These are phyloP conservation scores for Phytophthora niederhauseri DNA, from an alignment of 352 stramenopile species.

Conservation along the genomic window DNA sequence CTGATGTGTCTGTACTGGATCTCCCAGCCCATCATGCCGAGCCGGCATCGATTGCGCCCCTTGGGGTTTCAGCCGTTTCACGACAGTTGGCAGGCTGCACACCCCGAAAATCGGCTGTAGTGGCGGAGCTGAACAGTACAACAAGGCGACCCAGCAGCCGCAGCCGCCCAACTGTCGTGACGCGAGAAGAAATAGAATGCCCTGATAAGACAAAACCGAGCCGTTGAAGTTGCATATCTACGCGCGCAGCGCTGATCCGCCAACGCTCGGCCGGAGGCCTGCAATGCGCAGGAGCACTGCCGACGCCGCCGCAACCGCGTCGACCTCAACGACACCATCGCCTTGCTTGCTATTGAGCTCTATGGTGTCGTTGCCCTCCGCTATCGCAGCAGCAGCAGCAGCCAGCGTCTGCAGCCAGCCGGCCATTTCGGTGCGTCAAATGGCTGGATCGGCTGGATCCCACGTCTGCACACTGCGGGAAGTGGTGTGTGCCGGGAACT, in stretches of 20 bases:
- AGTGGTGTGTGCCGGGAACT: conserved; percentile 35
- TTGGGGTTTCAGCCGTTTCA: not conserved
- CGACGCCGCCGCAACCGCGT: too few relatives aligned
- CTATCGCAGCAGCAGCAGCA: not conserved
- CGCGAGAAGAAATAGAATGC: conserved; percentile 35
- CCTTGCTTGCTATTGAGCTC: not conserved
- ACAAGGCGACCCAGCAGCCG: too few relatives aligned
- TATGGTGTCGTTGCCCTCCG: too few relatives aligned
- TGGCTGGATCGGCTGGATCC: conserved; percentile 22
- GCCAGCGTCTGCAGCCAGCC: not conserved
- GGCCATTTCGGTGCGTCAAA: conserved; percentile 34
- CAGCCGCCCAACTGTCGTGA: conserved; percentile 3
- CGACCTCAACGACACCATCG: not conserved
- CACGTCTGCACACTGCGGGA: conserved; percentile 38
- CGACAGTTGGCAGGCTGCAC: too few relatives aligned
- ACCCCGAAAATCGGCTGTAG: too few relatives aligned
- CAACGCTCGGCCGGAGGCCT: not conserved
- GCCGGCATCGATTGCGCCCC: conserved; percentile 16
- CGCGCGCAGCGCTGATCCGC: conserved; percentile 14
- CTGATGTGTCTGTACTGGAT: conserved; percentile 37
- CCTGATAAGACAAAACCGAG: conserved; percentile 28
- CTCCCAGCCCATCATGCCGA: conserved; percentile 17
- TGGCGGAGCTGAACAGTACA: too few relatives aligned
- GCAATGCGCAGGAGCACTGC: not conserved
- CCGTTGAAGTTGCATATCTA: conserved; percentile 32